phyloP scores from a whole-genome alignment of 2,329 filamentous ascomycete species.

The Trichoderma sp. region DNA sequence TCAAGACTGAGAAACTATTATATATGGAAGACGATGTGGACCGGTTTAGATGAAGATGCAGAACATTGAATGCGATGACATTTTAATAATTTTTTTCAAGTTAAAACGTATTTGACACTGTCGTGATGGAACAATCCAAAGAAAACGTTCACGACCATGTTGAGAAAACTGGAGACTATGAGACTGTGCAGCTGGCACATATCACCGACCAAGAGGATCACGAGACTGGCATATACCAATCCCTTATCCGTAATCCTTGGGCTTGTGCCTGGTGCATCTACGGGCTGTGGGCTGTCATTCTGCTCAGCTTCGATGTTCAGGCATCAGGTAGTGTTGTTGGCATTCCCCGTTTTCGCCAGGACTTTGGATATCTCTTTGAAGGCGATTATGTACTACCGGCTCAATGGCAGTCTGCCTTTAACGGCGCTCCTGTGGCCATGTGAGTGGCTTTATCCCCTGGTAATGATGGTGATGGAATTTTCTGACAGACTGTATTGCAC shows the following conservation, averaged over 20 bases:
- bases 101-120: neutral
- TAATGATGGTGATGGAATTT: too few relatives aligned
- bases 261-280: neutral
- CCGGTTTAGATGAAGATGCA: neutral
- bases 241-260: neutral
- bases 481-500: too few relatives aligned
- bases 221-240: neutral
- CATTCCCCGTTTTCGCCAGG: neutral
- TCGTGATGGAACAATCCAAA: neutral
- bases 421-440: neutral
- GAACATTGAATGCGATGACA: neutral
- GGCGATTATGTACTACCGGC: neutral
- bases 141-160: neutral
- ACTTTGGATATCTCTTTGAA: neutral
- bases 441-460: neutral
- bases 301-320: neutral
- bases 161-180: neutral
- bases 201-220: neutral
- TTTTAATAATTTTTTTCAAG: neutral
- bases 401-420: neutral
- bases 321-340: neutral
- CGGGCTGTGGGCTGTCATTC: neutral
- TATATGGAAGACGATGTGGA: neutral
- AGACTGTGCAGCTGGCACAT: neutral
- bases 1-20: neutral